Evolutionary conservation across 345 rosid species (phyloP), one percentile per base, ranked within the genome.

Genomic region (Rhodamnia argentea): DNA sequence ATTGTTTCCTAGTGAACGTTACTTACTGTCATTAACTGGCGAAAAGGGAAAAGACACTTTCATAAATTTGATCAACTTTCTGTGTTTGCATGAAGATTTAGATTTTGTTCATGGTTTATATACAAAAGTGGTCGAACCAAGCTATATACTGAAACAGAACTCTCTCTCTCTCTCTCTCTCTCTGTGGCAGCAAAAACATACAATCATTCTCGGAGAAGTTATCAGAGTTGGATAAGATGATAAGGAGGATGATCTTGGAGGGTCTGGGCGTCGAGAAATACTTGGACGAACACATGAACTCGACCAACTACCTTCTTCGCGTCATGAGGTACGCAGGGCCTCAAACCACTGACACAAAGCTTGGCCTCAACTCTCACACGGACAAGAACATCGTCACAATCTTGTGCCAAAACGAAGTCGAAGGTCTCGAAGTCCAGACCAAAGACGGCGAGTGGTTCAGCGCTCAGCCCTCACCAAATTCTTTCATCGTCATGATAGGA

Each of bases 381-480:
- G 94, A 94, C 86, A 94, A 92, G 85, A 94, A 92, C 89, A 85
- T 94, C 0, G 90, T 94, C 44, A 94, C 96, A 52, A 91, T 94
- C 64, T 90, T 94, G 85, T 87, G 89, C 83, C 96, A 93, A 78
- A 94, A 94, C 86, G 90, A 94, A 82, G 94, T 94, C 15, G 94
- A 91, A 1, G 95, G 96, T 13, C 87, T 93, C 4, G 91, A 91
- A 47, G 86, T 94, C 4, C 89, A 90, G 82, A 87, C 90, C 37
- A 94, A 92, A 88, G 89, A 88, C 32, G 94, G 94, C 0, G 87
- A 88, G 13, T 94, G 96, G 96, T 90, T 92, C 86, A 85, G 88
- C 37, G 81, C 90, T 54, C 91, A 92, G 82, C 93, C 96, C 83
- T 86, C 95, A 15, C 88, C 91, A 23, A 91, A 90, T 44, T 91